Conservation (phyloP, 2,329 filamentous ascomycete species). For the Cladophialophora yegresii region DNA sequence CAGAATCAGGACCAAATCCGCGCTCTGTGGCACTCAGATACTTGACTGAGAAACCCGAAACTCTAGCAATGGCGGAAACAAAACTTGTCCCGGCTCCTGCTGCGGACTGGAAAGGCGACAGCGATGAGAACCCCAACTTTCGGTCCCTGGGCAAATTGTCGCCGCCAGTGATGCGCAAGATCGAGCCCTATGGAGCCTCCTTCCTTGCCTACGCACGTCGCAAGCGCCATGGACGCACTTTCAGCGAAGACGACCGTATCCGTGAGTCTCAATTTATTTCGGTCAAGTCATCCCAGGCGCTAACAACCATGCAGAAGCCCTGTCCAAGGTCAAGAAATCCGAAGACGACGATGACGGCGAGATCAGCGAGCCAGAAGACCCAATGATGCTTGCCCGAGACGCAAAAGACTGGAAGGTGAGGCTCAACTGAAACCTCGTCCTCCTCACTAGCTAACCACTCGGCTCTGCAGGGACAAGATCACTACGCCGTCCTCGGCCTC, state of each 20-base stretch:
- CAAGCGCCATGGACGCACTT: conserved; percentile 91
- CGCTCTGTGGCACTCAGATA: background rate
- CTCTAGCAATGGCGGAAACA: conserved; percentile 23
- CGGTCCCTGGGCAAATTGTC: conserved; percentile 78
- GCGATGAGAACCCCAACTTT: conserved; percentile 72
- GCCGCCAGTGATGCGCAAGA: conserved; percentile 75
- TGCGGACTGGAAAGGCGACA: conserved; percentile 72
- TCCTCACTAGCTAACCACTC: background rate
- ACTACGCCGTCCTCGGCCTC: conserved; percentile 94
- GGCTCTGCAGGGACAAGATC: conserved; percentile 75
- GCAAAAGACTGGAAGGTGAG: conserved; percentile 99
- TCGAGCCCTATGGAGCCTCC: conserved; percentile 95
- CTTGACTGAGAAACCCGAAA: background rate
- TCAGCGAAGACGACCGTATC: conserved; percentile 97
- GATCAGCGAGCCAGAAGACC: conserved; percentile 90
- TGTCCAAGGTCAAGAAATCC: conserved; percentile 91
- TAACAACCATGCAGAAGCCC: conserved; percentile 59
- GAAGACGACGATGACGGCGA: conserved; percentile 89
- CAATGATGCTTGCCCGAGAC: conserved; percentile 85
- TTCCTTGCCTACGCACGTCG: conserved; percentile 77
- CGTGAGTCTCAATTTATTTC: conserved; percentile 40
- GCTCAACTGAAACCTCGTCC: conserved; percentile 1
- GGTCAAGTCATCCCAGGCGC: too few relatives aligned
- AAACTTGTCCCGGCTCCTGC: conserved; percentile 62
- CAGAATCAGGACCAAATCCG: background rate